A percentile compares a stretch with the other conserved stretches of the same genome.
Evolutionary conservation across 2,329 filamentous ascomycete genomes (phyloP).

Genomic region (Stagonosporopsis cucurbitacearum): DNA sequence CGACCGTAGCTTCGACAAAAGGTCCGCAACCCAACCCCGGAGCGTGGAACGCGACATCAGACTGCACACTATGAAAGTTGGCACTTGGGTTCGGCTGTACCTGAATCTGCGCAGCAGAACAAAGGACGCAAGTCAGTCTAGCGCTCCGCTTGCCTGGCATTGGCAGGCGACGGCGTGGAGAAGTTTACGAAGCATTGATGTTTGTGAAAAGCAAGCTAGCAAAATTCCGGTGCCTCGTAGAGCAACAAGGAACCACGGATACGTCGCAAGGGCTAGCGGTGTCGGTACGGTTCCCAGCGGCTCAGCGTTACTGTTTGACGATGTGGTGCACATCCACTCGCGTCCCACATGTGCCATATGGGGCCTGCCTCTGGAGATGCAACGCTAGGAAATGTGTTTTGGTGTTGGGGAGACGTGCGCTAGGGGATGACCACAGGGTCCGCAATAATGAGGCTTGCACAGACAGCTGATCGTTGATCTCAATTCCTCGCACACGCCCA

Average conservation of each 20-base stretch:
- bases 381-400: no score
- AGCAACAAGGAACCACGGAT: constrained; percentile 1
- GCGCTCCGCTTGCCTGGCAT: constrained; percentile 2
- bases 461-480: constrained; percentile 1
- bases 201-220: neutral
- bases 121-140: constrained; percentile 9
- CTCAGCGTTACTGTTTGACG: constrained; percentile 3
- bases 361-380: neutral
- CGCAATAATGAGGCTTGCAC: constrained; percentile 1
- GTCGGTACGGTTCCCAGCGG: neutral
- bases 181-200: neutral
- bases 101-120: constrained; percentile 1
- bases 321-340: constrained; percentile 9
- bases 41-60: no score
- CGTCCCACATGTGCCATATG: constrained; percentile 3
- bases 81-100: neutral
- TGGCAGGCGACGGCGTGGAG: neutral
- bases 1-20: neutral
- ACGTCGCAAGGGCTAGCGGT: neutral
- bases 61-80: neutral
- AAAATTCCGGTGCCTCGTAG: neutral
- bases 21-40: neutral
- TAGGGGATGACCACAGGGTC: neutral
- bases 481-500: neutral
- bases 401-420: neutral